Conservation (phyloP, 495 filamentous ascomycete genomes). For the Parachaetomium inaequale region DNA sequence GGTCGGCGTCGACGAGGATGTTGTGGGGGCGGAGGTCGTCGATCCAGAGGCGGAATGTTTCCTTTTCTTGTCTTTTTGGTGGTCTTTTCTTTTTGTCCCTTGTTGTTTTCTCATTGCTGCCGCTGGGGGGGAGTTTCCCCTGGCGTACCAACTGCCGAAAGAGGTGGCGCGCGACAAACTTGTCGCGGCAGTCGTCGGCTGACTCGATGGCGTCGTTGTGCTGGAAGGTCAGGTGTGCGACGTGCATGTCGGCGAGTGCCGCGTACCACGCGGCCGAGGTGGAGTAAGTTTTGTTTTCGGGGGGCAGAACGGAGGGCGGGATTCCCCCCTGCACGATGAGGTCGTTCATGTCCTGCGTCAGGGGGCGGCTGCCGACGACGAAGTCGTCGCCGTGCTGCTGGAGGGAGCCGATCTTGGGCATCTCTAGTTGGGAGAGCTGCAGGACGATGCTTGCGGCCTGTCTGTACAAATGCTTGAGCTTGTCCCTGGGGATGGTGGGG, state of each 20-base stretch:
- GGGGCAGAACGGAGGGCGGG: constrained; percentile 22
- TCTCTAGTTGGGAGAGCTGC: constrained; percentile 30
- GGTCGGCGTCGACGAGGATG: constrained; percentile 28
- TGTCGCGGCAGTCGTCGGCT: constrained; percentile 36
- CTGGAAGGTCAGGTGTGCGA: constrained; percentile 41
- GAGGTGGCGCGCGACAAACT: constrained; percentile 37
- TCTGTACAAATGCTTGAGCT: constrained; percentile 33
- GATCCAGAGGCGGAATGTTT: constrained; percentile 26
- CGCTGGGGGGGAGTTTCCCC: constrained; percentile 20
- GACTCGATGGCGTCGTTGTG: constrained; percentile 39
- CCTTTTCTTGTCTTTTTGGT: background rate
- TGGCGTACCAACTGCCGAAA: constrained; percentile 32
- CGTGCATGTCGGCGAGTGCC: constrained; percentile 39
- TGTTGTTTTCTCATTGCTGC: background rate
- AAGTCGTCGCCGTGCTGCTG: constrained; percentile 16
- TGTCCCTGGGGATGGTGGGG: constrained; percentile 28
- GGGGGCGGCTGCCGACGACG: constrained; percentile 22
- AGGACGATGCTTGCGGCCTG: constrained; percentile 37
- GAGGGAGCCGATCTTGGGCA: constrained; percentile 41
- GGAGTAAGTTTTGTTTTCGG: constrained; percentile 18
- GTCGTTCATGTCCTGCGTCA: constrained; percentile 32
- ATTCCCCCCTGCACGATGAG: constrained; percentile 25
- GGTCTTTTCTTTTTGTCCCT: background rate
- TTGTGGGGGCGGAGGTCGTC: constrained; percentile 32
- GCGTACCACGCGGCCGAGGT: constrained; percentile 41